Conservation (phyloP, 2,329 filamentous ascomycete species). For the Microthyrium microscopicum region DNA sequence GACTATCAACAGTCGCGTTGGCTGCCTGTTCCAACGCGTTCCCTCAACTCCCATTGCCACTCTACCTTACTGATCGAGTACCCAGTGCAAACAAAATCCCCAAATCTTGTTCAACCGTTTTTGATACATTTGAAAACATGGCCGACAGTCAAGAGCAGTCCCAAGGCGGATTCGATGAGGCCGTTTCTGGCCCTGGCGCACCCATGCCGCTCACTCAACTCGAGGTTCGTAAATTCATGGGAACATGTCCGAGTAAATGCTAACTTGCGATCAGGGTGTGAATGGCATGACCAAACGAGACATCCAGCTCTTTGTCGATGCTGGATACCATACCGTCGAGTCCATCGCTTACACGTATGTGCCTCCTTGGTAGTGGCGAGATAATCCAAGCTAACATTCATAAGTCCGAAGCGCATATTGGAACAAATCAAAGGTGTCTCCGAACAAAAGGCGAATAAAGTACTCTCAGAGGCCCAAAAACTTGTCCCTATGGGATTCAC, state of each 20-base stretch:
- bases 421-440: constrained; percentile 98
- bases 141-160: constrained; percentile 6
- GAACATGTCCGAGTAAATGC: constrained; percentile 1
- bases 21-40: too few species aligned
- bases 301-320: constrained; percentile 82
- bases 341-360: constrained; percentile 79
- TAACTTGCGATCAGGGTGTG: constrained; percentile 46
- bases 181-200: constrained; percentile 71
- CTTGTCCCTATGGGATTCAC: constrained; percentile 98
- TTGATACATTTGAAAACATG: constrained; percentile 2
- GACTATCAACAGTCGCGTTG: too few species aligned
- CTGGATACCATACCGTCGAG: constrained; percentile 89
- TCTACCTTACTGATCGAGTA: too few species aligned
- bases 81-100: too few species aligned
- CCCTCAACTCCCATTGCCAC: too few species aligned
- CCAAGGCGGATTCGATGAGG: constrained; percentile 7
- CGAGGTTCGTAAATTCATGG: constrained; percentile 64
- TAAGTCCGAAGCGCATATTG: constrained; percentile 50
- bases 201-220: constrained; percentile 74
- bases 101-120: too few species aligned
- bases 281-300: constrained; percentile 86
- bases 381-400: constrained; percentile 11
- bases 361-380: not conserved
- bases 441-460: constrained; percentile 85
- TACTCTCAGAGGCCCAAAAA: constrained; percentile 83